Evolutionary conservation across 345 rosid genomes (phyloP).

Genomic region (Salix suchowensis): DNA sequence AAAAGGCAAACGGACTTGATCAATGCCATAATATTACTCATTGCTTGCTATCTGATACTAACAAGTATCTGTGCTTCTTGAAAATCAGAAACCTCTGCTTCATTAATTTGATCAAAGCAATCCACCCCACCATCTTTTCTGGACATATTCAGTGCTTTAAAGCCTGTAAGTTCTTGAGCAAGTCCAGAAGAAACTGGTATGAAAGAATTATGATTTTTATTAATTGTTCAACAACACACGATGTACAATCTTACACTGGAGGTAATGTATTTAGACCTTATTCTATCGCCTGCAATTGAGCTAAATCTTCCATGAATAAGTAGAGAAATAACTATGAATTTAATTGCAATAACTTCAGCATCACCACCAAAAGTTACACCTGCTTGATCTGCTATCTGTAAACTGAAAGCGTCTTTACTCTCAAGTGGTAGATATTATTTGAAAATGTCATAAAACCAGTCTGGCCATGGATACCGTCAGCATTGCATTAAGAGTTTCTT

Average conservation of each 20-base stretch:
- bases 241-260: too few species aligned
- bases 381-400: not conserved
- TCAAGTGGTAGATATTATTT: not conserved
- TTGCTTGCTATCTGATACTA: slow-evolving; percentile 13
- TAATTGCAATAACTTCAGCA: not conserved
- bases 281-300: too few species aligned
- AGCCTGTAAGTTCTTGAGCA: slow-evolving; percentile 10
- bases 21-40: not conserved
- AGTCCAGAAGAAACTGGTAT: not conserved
- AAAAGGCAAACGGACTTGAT: not conserved
- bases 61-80: slow-evolving; percentile 53
- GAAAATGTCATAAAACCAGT: not conserved
- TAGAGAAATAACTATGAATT: too few species aligned
- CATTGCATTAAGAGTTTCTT: not conserved
- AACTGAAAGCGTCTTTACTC: not conserved
- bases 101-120: slow-evolving; percentile 34
- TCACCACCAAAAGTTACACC: not conserved
- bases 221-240: too few species aligned
- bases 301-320: too few species aligned
- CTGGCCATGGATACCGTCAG: not conserved
- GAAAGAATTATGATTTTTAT: too few species aligned
- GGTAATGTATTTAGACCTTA: too few species aligned
- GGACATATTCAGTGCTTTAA: slow-evolving; percentile 11
- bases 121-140: slow-evolving; percentile 13
- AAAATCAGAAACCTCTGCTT: slow-evolving; percentile 52